phyloP scores from a whole-genome alignment of 2,329 filamentous ascomycete genomes.

The Tricladium varicosporioides region DNA sequence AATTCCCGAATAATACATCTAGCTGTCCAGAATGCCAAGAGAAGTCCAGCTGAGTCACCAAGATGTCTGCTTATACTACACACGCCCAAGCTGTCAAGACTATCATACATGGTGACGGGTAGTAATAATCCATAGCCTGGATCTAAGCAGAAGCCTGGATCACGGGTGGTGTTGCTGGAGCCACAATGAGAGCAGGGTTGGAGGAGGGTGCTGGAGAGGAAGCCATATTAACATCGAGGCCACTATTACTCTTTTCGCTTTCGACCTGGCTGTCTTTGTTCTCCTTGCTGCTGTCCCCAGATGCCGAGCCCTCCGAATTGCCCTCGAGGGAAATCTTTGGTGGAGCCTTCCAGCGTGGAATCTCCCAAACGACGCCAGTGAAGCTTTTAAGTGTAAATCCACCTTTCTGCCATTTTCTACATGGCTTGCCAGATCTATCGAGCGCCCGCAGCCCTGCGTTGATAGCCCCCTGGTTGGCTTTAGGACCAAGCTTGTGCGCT shows the following conservation, averaged over 20 bases:
- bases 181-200: constrained; percentile 26
- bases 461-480: constrained; percentile 95
- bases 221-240: constrained; percentile 55
- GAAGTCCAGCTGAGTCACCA: background rate
- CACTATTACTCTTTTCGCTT: constrained; percentile 57
- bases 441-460: constrained; percentile 93
- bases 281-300: constrained; percentile 58
- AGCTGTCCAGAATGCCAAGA: background rate
- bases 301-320: constrained; percentile 44
- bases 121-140: background rate
- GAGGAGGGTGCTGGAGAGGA: constrained; percentile 46
- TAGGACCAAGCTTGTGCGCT: constrained; percentile 84
- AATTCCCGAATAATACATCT: constrained; percentile 7
- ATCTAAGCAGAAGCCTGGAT: constrained; percentile 4
- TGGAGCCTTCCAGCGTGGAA: constrained; percentile 79
- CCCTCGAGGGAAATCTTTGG: constrained; percentile 50
- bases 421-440: constrained; percentile 87
- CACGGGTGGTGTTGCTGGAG: constrained; percentile 31
- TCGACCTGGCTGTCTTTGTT: constrained; percentile 56
- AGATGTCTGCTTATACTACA: background rate
- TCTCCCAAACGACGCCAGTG: constrained; percentile 79
- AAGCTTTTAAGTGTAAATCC: constrained; percentile 87
- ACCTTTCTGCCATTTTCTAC: constrained; percentile 85
- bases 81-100: background rate
- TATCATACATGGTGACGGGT: background rate